A percentile compares a stretch with the other conserved stretches of the same genome.
Conservation (phyloP, 2,329 filamentous ascomycete species). For the Ophiostoma ulmi region DNA sequence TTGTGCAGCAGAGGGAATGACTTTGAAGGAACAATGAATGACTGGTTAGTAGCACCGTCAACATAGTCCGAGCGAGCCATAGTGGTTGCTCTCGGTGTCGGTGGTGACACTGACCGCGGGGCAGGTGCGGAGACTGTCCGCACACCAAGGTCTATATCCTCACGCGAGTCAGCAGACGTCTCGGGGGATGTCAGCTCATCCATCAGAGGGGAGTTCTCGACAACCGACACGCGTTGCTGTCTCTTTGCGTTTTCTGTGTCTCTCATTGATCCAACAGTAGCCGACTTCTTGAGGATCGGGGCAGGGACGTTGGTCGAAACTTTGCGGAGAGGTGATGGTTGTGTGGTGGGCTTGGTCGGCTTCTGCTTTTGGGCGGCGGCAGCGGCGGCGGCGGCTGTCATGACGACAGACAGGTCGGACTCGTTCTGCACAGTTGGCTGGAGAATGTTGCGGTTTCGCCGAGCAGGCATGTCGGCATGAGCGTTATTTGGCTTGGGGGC, state of each 20-base stretch:
- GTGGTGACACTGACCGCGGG: too few species aligned
- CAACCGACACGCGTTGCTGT: slow-evolving; percentile 11
- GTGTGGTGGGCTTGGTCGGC: neutral
- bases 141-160: slow-evolving; percentile 20
- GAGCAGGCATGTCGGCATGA: slow-evolving; percentile 11
- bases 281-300: slow-evolving; percentile 13
- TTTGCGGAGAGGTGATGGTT: slow-evolving; percentile 20
- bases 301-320: slow-evolving; percentile 1
- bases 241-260: slow-evolving; percentile 2
- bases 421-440: slow-evolving; percentile 29
- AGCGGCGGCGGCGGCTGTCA: slow-evolving; percentile 19
- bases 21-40: slow-evolving; percentile 27
- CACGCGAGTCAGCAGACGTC: slow-evolving; percentile 24
- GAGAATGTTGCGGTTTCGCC: slow-evolving; percentile 20
- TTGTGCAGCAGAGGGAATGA: slow-evolving; percentile 29
- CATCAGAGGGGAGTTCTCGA: slow-evolving; percentile 18
- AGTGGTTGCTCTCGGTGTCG: neutral
- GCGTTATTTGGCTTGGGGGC: neutral
- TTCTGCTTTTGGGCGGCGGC: slow-evolving; percentile 16
- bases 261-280: neutral
- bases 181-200: slow-evolving; percentile 25
- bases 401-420: slow-evolving; percentile 26
- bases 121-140: slow-evolving; percentile 9
- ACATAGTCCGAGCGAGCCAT: slow-evolving; percentile 15
- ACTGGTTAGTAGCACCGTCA: slow-evolving; percentile 26